Percentiles rank a stretch among this genome's conserved stretches.
These are phyloP conservation scores for Chlorella sp. DNA, from an alignment of 139 green algal species.

Conservation along the genomic window DNA sequence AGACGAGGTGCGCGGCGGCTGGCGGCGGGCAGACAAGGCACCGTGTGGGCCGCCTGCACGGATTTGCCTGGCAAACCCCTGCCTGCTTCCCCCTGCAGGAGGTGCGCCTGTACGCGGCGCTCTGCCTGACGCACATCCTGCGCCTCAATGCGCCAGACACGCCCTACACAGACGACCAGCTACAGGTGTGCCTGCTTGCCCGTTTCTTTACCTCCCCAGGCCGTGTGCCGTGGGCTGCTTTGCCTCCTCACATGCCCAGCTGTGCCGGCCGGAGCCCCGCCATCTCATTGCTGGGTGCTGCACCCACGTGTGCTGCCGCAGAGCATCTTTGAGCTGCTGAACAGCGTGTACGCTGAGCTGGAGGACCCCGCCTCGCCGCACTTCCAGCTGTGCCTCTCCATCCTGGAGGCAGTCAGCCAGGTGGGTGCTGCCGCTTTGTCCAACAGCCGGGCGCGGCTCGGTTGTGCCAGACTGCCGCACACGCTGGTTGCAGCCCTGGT, in stretches of 20 bases:
- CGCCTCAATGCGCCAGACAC: conserved; percentile 69
- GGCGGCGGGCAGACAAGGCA: background rate
- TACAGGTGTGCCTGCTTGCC: conserved; percentile 44
- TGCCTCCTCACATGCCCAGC: background rate
- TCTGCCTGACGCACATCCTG: conserved; percentile 64
- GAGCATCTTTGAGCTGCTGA: conserved; percentile 65
- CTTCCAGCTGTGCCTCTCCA: conserved; percentile 62
- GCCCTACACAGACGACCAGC: conserved; percentile 60
- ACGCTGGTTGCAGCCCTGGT: too few species aligned
- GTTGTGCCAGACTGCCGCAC: background rate
- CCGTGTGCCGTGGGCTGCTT: background rate
- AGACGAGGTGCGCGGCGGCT: background rate
- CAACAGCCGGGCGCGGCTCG: background rate
- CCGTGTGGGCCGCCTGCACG: background rate
- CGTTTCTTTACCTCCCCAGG: too few species aligned
- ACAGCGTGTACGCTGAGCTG: conserved; percentile 59
- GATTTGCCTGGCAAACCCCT: background rate
- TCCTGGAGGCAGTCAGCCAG: conserved; percentile 65
- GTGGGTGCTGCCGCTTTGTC: conserved; percentile 21
- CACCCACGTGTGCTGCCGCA: conserved; percentile 35
- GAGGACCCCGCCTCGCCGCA: conserved; percentile 48
- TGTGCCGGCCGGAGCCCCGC: background rate
- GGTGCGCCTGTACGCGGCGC: conserved; percentile 58
- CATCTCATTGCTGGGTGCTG: too few species aligned
- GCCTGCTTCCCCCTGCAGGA: conserved; percentile 55